Conservation (phyloP, 441 rosid species). For the Raphanus hybrid region DNA sequence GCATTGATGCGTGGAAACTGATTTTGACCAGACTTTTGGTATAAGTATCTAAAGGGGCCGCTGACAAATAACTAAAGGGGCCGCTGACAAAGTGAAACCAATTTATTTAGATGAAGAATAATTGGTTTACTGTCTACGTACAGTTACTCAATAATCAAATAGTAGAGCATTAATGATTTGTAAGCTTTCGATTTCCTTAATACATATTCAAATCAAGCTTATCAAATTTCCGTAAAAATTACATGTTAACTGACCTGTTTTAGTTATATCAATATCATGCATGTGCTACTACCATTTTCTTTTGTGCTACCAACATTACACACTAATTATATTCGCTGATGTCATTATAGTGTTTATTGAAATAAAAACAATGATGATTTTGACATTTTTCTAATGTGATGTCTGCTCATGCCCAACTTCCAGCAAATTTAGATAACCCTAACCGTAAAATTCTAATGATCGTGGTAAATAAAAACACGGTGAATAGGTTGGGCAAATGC, state of each 20-base stretch:
- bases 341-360: not conserved
- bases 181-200: too few relatives aligned
- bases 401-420: slow-evolving; percentile 5
- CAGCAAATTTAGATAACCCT: slow-evolving; percentile 1
- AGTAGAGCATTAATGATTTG: too few relatives aligned
- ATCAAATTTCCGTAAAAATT: not conserved
- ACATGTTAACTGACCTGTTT: not conserved
- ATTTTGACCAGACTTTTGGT: slow-evolving; percentile 46
- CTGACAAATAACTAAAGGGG: slow-evolving; percentile 35
- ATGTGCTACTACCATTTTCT: not conserved
- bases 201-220: not conserved
- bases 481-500: slow-evolving; percentile 32
- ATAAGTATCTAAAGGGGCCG: slow-evolving; percentile 27
- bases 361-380: not conserved
- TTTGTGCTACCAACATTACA: not conserved
- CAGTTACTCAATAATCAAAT: not conserved
- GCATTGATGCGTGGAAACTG: slow-evolving; percentile 38
- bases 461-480: slow-evolving; percentile 10
- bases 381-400: not conserved
- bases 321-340: not conserved
- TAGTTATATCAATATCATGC: not conserved
- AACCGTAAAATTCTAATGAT: slow-evolving; percentile 14
- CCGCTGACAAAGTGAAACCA: slow-evolving; percentile 37
- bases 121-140: not conserved
- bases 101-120: not conserved